Conservation (phyloP, 768 basidiomycete species). For the Coprinellus micaceus region DNA sequence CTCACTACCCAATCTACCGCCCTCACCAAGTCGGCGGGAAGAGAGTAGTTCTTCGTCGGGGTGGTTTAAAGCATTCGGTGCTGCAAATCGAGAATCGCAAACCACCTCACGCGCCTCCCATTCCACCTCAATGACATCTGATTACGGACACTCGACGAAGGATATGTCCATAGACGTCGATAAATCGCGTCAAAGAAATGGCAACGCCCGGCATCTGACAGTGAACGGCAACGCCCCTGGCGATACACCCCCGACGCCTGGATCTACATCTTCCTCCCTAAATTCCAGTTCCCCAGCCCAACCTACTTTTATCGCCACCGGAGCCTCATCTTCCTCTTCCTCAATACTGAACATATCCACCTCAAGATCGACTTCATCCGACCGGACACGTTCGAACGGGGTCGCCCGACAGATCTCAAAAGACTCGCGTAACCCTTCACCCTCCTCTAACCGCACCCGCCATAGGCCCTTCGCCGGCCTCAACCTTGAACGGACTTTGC, state of each 20-base stretch:
- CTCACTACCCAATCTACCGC: conserved; percentile 5
- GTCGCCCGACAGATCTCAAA: neutral
- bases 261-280: conserved; percentile 27
- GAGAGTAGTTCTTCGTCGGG: conserved; percentile 16
- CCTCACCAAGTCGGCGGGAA: conserved; percentile 19
- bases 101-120: neutral
- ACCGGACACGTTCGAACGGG: neutral
- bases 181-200: neutral
- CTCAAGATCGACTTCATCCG: neutral
- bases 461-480: neutral
- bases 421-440: conserved; percentile 1
- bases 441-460: conserved; percentile 3
- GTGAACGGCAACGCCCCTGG: conserved; percentile 12
- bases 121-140: conserved; percentile 8
- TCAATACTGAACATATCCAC: neutral
- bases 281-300: conserved; percentile 21
- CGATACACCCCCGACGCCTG: conserved; percentile 21
- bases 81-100: conserved; percentile 17
- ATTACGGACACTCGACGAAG: conserved; percentile 12
- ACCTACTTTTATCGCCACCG: conserved; percentile 19
- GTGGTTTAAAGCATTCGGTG: conserved; percentile 21
- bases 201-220: conserved; percentile 17
- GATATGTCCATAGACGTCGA: neutral
- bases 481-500: conserved; percentile 9
- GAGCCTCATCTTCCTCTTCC: conserved; percentile 15